Base-by-base conservation (phyloP, 164 flowering plant genomes). In the Hamamelis virginiana region DNA sequence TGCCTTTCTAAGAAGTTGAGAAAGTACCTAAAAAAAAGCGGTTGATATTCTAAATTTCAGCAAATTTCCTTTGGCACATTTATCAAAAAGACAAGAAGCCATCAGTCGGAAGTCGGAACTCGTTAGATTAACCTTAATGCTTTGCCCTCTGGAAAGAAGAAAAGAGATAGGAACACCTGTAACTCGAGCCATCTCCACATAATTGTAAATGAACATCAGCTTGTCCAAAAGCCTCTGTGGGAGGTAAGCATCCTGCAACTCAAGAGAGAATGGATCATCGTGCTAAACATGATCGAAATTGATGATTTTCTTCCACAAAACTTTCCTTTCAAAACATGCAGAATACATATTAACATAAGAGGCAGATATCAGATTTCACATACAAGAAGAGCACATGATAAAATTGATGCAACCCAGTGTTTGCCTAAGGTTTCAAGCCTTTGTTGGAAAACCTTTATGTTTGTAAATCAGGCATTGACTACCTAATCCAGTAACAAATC, bases 131-230 rank as follows among this genome's bases (percentile, higher is more conserved):
- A 93, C 99, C 98, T 96, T 96, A 63, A 93, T 93, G 78, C 99
- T 96, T 78, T 96, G 99, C 64, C 99, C 99, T 77, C 98, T 90
- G 53, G 99, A 84, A 69, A 96, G 95, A 59, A 96, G 86, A 84
- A 96, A 96, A 59, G 98, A 93, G 65, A 96, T 85, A 41, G 99
- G 99, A 62, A 91, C 99, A 75, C 99, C 99, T 1, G 98, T 96
- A 19, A 96, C 99, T 64, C 98, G 87, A 79, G 97, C 98, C 99
- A 96, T 96, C 82, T 96, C 99, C 72, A 96, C 98, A 81, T 96
- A 96, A 81, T 96, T 93, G 80, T 93, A 96, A 68, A 96, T 83
- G 65, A 76, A 87, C 99, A 96, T 96, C 77, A 96, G 66, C 78
- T 96, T 93, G 81, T 96, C 99, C 78, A 96, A 75, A 73, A 96